Base-by-base conservation (phyloP, 1,284 basidiomycete species). In the Meira miltonrushii region DNA sequence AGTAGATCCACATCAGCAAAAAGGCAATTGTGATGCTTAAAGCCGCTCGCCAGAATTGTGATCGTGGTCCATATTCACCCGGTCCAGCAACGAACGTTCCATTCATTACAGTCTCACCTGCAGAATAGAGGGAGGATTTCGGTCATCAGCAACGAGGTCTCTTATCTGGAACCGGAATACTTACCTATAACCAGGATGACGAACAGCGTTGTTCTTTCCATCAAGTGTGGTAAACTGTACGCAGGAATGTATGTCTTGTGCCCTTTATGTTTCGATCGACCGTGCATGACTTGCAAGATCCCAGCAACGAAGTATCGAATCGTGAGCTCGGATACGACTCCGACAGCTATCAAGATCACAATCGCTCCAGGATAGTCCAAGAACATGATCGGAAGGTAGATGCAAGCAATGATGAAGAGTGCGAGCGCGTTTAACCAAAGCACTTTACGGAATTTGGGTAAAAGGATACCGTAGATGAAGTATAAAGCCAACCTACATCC, bases 161-260 rank as follows among this genome's bases (percentile, higher is more conserved):
- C 49, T 39, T 1, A 12, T 41, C 9, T 33, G 6, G 7, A 13
- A 41, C 38, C 21, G n/a, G 25, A 13, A 41, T 39, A 6, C n/a
- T n/a, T n/a, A n/a, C n/a, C 75, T 7, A 70, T 62, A 43, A 74
- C 66, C n/a, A 77, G 61, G 53, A 77, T 71, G 19, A 67, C 65
- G 41, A 77, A 77, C 9, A 69, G 66, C 0, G 55, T 56, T 44
- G 47, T 72, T 64, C 33, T 65, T 39, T 56, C 55, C 55, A 56
- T 56, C 12, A 56, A 2, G 25, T 56, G 55, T 6, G 39, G 40
- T n/a, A 56, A n/a, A 6, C 12, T 15, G 19, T 47, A 46, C 12
- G 55, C 55, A 25, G 49, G 61, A n/a, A 77, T 74, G 38, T 64
- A 77, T 54, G 68, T 64, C 23, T 65, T 62, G 13, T 64, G 54